Evolutionary conservation across 768 basidiomycete species (phyloP), one percentile per base, ranked within the genome.

Genomic region (Phaeotremella fagi): DNA sequence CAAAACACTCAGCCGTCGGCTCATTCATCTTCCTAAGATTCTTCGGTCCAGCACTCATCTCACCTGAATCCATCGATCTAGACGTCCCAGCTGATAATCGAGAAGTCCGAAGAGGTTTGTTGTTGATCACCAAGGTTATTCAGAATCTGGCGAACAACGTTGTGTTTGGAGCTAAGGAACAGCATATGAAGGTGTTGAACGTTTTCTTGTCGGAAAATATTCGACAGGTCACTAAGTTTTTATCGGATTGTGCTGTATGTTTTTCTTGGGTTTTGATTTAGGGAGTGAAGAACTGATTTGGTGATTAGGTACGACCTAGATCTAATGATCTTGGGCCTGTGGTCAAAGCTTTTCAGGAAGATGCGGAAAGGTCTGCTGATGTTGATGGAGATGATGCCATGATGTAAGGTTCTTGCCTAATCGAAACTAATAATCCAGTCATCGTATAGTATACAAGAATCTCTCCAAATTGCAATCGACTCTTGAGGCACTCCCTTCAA

Each of bases 21-120:
- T 88, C 90, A 11, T 90, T 95, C 77, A 85, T 97, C 55, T 95
- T 97, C 69, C 77, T 97, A 37, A 82, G 91, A 83, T 94, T 94
- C 72, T 88, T 94, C 54, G 89, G 86, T 31, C 92, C 92, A 33
- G 88, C 90, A 0, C 82, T 97, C 26, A 88, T 92, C 6, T 78
- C 87, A 0, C 91, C 91, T 0, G 87, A 89, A 63, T 82, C 77
- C 9, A 82, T 95, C 16, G 92, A 95, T 63, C 78, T 95, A 33
- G 85, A 88, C 56, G 66, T 89, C 0, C 54, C 63, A 2, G 86
- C 87, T 0, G 85, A 85, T 31, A 79, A 80, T 31, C 76, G 79
- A 35, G 78, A 80, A 25, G 79, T 87, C 48, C 84, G 87, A 16
- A 83, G 86, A 36, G 90, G 88, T 16, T 77, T 94, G 14, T 85